phyloP scores from a whole-genome alignment of 768 basidiomycete species.

The Boletus barrowsii region DNA sequence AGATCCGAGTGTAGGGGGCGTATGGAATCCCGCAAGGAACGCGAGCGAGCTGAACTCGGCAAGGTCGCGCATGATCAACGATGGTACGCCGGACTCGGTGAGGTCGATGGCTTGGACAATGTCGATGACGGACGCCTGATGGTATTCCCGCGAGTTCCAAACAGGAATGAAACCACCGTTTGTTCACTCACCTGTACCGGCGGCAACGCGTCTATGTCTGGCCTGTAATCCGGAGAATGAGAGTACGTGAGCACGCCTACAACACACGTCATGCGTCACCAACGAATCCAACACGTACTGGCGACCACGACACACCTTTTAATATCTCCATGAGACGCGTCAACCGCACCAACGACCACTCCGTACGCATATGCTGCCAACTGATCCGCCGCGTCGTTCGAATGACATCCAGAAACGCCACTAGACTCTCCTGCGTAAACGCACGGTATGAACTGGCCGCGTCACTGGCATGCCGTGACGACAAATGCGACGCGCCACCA shows the following conservation, averaged over 20 bases:
- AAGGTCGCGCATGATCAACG: constrained; percentile 77
- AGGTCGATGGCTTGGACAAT: constrained; percentile 68
- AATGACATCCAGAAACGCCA: constrained; percentile 75
- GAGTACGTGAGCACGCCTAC: constrained; percentile 77
- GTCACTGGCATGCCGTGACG: constrained; percentile 9
- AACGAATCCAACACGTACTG: background rate
- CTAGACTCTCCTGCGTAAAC: constrained; percentile 71
- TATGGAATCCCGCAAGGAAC: constrained; percentile 77
- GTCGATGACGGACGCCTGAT: constrained; percentile 69
- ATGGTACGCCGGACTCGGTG: constrained; percentile 56
- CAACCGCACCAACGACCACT: constrained; percentile 67
- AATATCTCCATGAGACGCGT: constrained; percentile 71
- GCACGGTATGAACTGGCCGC: constrained; percentile 5
- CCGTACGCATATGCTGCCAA: constrained; percentile 41
- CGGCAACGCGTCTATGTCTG: constrained; percentile 79
- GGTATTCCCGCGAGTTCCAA: constrained; percentile 11
- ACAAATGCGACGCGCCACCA: constrained; percentile 7
- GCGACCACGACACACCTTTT: constrained; percentile 48
- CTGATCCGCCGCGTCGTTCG: constrained; percentile 55
- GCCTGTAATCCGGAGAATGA: constrained; percentile 80
- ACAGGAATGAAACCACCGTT: background rate
- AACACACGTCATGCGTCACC: background rate
- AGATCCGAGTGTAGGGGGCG: constrained; percentile 26
- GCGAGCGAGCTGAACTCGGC: constrained; percentile 86
- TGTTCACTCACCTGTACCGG: constrained; percentile 64